These are phyloP conservation scores for Nymphaea colorata DNA, from an alignment of 164 flowering plant genomes.

Conservation along the genomic window DNA sequence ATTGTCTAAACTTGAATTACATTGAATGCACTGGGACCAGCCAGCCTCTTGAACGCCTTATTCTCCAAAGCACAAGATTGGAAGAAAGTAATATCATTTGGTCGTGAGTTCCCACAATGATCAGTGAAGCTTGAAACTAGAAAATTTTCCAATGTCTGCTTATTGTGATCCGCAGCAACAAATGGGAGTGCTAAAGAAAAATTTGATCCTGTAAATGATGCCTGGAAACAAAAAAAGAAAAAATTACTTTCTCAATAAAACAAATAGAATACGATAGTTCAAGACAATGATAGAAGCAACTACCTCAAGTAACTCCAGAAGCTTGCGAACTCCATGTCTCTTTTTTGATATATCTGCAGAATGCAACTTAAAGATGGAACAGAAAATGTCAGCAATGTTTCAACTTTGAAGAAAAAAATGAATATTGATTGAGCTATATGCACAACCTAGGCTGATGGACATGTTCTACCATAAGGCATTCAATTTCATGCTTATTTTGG, in stretches of 20 bases:
- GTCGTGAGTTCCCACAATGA: conserved; percentile 37
- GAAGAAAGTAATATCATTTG: conserved; percentile 31
- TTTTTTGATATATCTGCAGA: conserved; percentile 39
- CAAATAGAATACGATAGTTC: not conserved
- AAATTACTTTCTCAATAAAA: not conserved
- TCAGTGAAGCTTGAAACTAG: conserved; percentile 54
- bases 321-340: conserved; percentile 32
- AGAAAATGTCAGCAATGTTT: not conserved
- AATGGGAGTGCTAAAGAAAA: conserved; percentile 86
- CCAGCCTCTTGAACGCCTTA: conserved; percentile 33
- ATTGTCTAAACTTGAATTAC: conserved; percentile 23
- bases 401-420: not conserved
- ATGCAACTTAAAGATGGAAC: conserved; percentile 34
- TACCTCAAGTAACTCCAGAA: conserved; percentile 68
- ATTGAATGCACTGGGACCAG: conserved; percentile 40
- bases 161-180: conserved; percentile 40
- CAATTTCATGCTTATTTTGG: not conserved
- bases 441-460: no score
- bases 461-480: no score
- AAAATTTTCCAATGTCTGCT: conserved; percentile 41
- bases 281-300: not conserved
- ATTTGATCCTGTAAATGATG: conserved; percentile 45
- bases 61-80: conserved; percentile 54
- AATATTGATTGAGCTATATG: no score
- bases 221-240: conserved; percentile 23